A percentile compares a stretch with the other conserved stretches of the same genome.
These are phyloP conservation scores for Aspergillus pseudoviridinutans DNA, from an alignment of 2,329 filamentous ascomycete genomes.

Conservation along the genomic window DNA sequence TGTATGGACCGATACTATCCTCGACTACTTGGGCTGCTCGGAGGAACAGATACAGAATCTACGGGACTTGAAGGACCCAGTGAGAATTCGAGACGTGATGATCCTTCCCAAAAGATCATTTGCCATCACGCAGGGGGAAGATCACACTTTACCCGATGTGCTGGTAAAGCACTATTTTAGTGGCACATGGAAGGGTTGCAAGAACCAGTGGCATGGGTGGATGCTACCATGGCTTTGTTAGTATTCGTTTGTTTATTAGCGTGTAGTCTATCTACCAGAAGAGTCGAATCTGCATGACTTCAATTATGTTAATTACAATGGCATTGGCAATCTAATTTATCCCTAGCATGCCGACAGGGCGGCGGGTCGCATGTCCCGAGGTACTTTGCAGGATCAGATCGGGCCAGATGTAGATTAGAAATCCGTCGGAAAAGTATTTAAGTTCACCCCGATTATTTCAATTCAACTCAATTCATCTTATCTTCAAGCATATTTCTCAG, in stretches of 20 bases:
- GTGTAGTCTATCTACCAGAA: background rate
- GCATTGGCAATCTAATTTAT: too few relatives aligned
- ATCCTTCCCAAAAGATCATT: constrained; percentile 1
- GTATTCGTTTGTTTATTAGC: background rate
- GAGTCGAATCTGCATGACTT: background rate
- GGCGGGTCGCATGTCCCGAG: too few relatives aligned
- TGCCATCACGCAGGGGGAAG: constrained; percentile 2
- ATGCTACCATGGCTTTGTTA: background rate
- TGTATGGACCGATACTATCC: constrained; percentile 3
- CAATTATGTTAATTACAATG: background rate
- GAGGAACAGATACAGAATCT: background rate
- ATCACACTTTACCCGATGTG: background rate
- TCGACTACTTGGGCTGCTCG: background rate
- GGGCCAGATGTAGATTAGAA: too few relatives aligned
- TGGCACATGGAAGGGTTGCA: constrained; percentile 3
- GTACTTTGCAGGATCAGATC: too few relatives aligned
- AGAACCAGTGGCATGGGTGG: background rate
- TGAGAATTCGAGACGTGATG: background rate
- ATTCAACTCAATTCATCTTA: too few relatives aligned
- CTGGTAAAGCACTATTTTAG: constrained; percentile 7
- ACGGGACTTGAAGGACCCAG: background rate
- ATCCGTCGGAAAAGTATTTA: too few relatives aligned
- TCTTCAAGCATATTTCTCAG: too few relatives aligned
- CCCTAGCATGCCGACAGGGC: too few relatives aligned
- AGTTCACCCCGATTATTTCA: too few relatives aligned